Evolutionary conservation across 371 early-diverging fungal genomes (phyloP), one percentile per base, ranked within the genome.

Genomic region (Lichtheimia corymbifera): DNA sequence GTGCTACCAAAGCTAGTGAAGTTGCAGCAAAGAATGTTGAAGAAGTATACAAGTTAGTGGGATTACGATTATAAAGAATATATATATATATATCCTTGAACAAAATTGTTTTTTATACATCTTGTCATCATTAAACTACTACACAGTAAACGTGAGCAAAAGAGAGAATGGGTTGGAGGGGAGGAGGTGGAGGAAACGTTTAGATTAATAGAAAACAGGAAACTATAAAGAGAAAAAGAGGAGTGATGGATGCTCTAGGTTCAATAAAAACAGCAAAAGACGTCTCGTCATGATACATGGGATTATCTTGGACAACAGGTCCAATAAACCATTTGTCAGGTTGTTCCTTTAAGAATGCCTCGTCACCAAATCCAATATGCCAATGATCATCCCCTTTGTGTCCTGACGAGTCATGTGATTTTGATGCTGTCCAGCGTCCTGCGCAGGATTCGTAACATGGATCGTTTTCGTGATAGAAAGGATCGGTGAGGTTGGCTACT

Each of bases 31-130:
- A 69, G 0, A 86, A 80, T 45, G 77, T 89, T 70, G 66, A 76
- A 20, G 68, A 82, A 65, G 80, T 88, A 5, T 83, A 85, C 6
- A 78, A 74, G 52, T 68, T 76, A n/a, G 66, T 88, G 12, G 92
- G 91, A 0, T 71, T 91, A 35, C 43, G 66, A 57, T 82, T 68
- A 65, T 28, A 59, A 35, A 18, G 20, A 0, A 14, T 35, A 30
- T 7, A 3, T 6, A 30, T 30, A 30, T 30, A 6, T 2, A 27
- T 27, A 30, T 30, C 30, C 30, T 27, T 35, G 35, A 6, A 35
- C 11, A 35, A 35, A 9, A 2, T 35, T 35, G 35, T 35, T 28
- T 28, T 28, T 35, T 35, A 35, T 35, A 35, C 35, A 35, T 35
- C 35, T 9, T 35, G 35, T 35, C 35, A 35, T 35, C 11, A 35